phyloP scores from a whole-genome alignment of 2,329 filamentous ascomycete species.

The Colletotrichum cordylinicola region DNA sequence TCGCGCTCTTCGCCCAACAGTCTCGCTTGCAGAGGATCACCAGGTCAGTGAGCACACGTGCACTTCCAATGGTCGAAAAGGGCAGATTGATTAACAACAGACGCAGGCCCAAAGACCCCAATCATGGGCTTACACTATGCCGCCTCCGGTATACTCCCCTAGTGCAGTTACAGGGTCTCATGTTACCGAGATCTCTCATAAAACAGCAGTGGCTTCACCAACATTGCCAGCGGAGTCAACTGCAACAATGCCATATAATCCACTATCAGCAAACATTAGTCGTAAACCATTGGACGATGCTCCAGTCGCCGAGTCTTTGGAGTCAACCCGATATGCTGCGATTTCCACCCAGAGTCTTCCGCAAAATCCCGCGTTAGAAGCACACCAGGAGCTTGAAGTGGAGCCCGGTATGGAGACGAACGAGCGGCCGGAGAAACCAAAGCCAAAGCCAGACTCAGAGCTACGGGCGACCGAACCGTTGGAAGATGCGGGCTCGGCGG shows the following conservation, averaged over 20 bases:
- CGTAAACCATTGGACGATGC: neutral
- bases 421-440: neutral
- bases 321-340: neutral
- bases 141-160: neutral
- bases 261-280: neutral
- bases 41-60: neutral
- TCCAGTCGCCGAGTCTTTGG: neutral
- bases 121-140: neutral
- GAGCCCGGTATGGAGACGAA: neutral
- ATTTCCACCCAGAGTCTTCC: neutral
- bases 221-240: neutral
- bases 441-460: neutral
- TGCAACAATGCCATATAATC: fast-evolving
- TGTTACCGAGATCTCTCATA: neutral
- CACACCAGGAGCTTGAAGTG: neutral
- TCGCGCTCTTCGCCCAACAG: neutral
- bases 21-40: neutral
- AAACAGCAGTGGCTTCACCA: neutral
- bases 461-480: neutral
- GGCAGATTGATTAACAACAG: neutral
- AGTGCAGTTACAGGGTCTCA: neutral
- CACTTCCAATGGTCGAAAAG: no score
- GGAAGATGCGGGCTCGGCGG: no score
- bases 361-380: neutral
- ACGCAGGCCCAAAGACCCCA: no score